These are phyloP conservation scores for Serpula lacrymans DNA, from an alignment of 768 basidiomycete species.

Conservation along the genomic window DNA sequence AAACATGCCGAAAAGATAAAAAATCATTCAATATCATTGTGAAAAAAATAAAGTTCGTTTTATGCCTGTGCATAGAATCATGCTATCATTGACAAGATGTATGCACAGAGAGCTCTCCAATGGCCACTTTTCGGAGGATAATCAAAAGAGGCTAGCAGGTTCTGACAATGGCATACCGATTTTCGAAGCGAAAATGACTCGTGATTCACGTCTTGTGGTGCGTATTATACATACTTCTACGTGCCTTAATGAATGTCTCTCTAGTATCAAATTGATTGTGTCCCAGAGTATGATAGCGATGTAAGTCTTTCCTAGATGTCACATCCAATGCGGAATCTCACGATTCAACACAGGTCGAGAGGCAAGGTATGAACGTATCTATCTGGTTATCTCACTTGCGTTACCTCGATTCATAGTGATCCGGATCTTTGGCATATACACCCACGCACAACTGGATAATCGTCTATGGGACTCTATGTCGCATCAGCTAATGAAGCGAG, in stretches of 20 bases:
- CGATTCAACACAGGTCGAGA: constrained; percentile 29
- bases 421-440: constrained; percentile 48
- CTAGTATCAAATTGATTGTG: constrained; percentile 50
- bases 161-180: constrained; percentile 47
- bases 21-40: constrained; percentile 51
- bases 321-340: not conserved
- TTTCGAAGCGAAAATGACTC: constrained; percentile 66
- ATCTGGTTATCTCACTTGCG: not conserved
- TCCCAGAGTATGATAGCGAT: constrained; percentile 32
- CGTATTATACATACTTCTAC: constrained; percentile 12
- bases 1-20: constrained; percentile 40
- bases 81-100: not conserved
- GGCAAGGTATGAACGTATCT: constrained; percentile 29
- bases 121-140: constrained; percentile 66
- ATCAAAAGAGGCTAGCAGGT: constrained; percentile 57
- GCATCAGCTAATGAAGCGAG: constrained; percentile 37
- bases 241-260: not conserved
- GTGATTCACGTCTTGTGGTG: constrained; percentile 49
- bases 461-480: constrained; percentile 47
- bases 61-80: not conserved
- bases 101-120: constrained; percentile 58
- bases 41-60: constrained; percentile 64
- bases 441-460: constrained; percentile 42
- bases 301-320: constrained; percentile 15
- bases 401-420: constrained; percentile 30